phyloP scores from a whole-genome alignment of 192 early-diverging fungal species.

The Podila verticillata region DNA sequence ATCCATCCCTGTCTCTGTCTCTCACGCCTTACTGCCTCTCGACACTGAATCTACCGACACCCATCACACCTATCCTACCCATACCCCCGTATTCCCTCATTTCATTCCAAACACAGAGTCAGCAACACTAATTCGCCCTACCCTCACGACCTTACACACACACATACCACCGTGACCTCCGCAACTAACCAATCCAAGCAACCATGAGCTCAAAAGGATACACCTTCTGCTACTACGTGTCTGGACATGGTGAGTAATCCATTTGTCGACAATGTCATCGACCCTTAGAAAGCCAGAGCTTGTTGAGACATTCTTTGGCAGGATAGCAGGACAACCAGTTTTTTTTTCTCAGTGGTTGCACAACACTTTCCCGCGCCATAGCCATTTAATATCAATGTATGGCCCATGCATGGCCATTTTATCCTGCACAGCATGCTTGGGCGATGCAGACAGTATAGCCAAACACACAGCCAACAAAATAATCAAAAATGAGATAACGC shows the following conservation, averaged over 20 bases:
- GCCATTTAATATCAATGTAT: no score
- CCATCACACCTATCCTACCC: neutral
- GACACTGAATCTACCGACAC: no score
- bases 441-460: neutral
- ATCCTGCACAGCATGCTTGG: neutral
- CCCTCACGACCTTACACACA: neutral
- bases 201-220: constrained; percentile 23
- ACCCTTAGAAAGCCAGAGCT: no score
- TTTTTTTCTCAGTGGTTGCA: no score
- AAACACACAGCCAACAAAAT: neutral
- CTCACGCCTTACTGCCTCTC: neutral
- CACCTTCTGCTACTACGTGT: constrained; percentile 61
- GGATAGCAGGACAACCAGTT: no score
- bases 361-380: no score
- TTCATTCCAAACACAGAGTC: neutral
- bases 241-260: constrained; percentile 55
- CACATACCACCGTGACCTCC: neutral
- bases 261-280: neutral
- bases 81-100: neutral
- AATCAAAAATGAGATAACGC: no score
- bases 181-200: neutral
- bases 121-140: neutral
- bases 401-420: no score
- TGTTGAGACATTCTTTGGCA: no score
- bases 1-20: neutral